Conservation (phyloP, 2,329 filamentous ascomycete genomes). For the Achaetomium macrosporum region DNA sequence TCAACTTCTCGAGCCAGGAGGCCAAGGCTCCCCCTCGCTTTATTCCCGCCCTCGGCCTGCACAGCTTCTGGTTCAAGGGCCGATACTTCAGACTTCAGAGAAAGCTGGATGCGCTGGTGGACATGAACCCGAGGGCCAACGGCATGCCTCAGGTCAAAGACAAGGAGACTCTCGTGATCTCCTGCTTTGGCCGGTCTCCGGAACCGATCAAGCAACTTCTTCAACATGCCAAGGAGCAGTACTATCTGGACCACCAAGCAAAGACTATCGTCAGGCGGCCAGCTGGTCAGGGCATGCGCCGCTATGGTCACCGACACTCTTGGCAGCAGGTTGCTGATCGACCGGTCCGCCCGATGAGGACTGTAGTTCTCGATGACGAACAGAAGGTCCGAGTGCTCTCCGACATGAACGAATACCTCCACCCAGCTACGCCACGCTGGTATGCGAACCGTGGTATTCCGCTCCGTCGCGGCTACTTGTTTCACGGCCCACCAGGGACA, state of each 20-base stretch:
- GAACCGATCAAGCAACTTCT: conserved; percentile 53
- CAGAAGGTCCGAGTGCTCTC: conserved; percentile 61
- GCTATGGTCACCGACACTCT: conserved; percentile 38
- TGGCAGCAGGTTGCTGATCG: conserved; percentile 56
- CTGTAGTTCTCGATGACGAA: conserved; percentile 63
- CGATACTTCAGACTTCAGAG: conserved; percentile 45
- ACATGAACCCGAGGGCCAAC: conserved; percentile 29
- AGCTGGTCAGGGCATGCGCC: conserved; percentile 39
- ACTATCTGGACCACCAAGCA: conserved; percentile 47
- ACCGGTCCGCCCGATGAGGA: conserved; percentile 65
- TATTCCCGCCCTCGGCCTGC: conserved; percentile 48
- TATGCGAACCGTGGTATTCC: conserved; percentile 72
- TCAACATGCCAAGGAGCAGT: conserved; percentile 46
- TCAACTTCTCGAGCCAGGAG: conserved; percentile 56
- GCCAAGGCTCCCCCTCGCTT: conserved; percentile 48
- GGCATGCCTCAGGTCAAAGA: conserved; percentile 40
- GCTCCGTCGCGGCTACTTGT: conserved; percentile 69
- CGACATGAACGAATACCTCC: conserved; percentile 74
- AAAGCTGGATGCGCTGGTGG: conserved; percentile 39
- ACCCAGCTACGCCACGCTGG: conserved; percentile 64
- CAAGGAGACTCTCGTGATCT: conserved; percentile 47
- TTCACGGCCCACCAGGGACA: conserved; percentile 69
- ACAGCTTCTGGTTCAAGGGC: conserved; percentile 49
- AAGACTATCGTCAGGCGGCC: conserved; percentile 55
- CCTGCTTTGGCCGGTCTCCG: conserved; percentile 48